Evolutionary conservation across 2,329 filamentous ascomycete genomes (phyloP), one percentile per base, ranked within the genome.

Genomic region (Colletotrichum sp.): DNA sequence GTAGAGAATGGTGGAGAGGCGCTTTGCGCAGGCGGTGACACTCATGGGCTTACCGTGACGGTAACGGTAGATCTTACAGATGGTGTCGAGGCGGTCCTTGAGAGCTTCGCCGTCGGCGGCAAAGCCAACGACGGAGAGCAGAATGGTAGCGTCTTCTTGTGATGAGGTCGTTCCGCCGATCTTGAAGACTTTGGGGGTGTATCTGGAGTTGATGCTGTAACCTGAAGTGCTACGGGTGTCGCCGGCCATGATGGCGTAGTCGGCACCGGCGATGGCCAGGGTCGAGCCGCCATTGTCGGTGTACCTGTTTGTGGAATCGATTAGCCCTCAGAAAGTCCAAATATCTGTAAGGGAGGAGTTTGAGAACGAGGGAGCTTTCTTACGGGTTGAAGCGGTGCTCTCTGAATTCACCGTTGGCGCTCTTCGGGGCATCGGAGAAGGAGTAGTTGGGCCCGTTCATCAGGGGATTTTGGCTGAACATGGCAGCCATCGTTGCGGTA

Each of bases 61-160:
- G 89, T 98, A 98, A 82, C 95, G 95, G 92, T 99, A 99, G 94
- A 99, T 98, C 90, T 98, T 99, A 90, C 98, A 97, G 83, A 98
- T 92, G 78, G 95, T 93, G 84, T 99, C 96, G 78, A 99, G 92
- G 79, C 95, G 95, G 88, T 99, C 96, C 87, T 97, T 96, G 80
- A 99, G 90, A 44, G 97, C 96, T 82, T 96, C 93, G 76, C 97
- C 97, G 85, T 99, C 97, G 78, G 97, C 97, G 16, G 96, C 95
- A 84, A 98, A 99, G 63, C 97, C 97, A 59, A 98, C 96, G 0
- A 99, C 96, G 3, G 96, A 98, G 65, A 99, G 91, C 18, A 99
- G 92, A 81, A 99, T 95, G 71, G 93, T 95, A 69, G 95, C 95
- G 80, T 96, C 95, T 77, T 94, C 92, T 84, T 98, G 95, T 72